Base-by-base conservation (phyloP, 495 filamentous ascomycete species). In the Aspergillus bertholletiae region DNA sequence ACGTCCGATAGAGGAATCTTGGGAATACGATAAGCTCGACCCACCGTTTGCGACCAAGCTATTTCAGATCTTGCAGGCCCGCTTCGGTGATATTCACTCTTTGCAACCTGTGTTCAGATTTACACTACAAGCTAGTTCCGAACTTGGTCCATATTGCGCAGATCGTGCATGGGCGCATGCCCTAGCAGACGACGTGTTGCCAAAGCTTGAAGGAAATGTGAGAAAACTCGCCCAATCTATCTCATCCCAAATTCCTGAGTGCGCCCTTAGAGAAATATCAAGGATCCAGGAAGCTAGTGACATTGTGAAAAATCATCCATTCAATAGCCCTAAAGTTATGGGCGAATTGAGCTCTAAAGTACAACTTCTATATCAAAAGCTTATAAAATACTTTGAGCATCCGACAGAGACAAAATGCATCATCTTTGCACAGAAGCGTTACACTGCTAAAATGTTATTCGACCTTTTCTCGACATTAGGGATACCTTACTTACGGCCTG, bases 61-160 rank as follows among this genome's bases (percentile, higher is more conserved):
- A 4, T 80, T 84, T 63, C 71, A 74, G 15, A 60, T 73, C 7
- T 65, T 97, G 44, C 67, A 82, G 21, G 58, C 63, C 0, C 66
- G 73, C 15, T 85, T 86, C 55, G 83, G 83, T 1, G 69, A 83
- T 20, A 72, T 90, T 5, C 56, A 66, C 2, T 64, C 75, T 1
- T 82, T 97, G 41, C 62, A 70, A 20, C 81, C 78, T 37, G 67
- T 84, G 1, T 87, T 92, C 37, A 53, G 61, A 23, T 86, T 80
- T 57, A 70, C 86, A 2, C 79, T 66, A 37, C 59, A 75, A 28
- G 84, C 85, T 18, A 81, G 77, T 27, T 76, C 85, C 13, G 82
- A 96, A 57, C 74, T 97, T 11, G 92, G 94, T 7, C 67, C 75
- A 22, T 99, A 94, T 94, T 89, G 87, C 58, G 81, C 90, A n/a